phyloP scores from a whole-genome alignment of 495 filamentous ascomycete species.

The Penicillium pancosmium region DNA sequence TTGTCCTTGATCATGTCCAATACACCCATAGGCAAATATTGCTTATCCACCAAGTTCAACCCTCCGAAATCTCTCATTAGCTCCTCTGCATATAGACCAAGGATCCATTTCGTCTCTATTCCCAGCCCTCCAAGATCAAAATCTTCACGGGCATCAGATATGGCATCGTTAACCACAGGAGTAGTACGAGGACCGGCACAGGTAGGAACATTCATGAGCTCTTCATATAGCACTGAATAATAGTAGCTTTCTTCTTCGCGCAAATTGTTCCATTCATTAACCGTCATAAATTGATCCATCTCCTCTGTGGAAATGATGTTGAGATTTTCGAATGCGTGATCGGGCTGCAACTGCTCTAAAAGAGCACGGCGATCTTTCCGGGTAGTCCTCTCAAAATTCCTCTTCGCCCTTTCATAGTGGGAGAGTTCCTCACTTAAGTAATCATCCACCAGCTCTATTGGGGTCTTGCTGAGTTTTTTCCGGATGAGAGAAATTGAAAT shows the following conservation, averaged over 20 bases:
- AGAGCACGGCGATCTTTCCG: neutral
- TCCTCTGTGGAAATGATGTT: neutral
- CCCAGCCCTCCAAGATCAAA: neutral
- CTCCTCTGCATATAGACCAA: constrained; percentile 53
- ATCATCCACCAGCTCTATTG: constrained; percentile 32
- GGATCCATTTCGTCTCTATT: constrained; percentile 50
- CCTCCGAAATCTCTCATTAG: constrained; percentile 53
- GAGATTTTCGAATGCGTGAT: neutral
- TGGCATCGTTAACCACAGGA: neutral
- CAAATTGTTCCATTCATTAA: neutral
- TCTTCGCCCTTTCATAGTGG: neutral
- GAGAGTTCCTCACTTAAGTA: constrained; percentile 41
- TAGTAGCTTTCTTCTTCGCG: neutral
- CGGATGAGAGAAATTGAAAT: constrained; percentile 45
- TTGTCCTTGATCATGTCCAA: constrained; percentile 55
- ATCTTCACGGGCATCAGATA: neutral
- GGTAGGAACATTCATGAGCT: neutral
- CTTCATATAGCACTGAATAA: neutral
- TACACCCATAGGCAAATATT: constrained; percentile 57
- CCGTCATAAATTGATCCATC: neutral
- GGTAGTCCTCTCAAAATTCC: neutral
- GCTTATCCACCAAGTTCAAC: constrained; percentile 54
- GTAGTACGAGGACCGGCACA: neutral
- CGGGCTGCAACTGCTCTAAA: neutral
- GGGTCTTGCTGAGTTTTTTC: constrained; percentile 30